Base-by-base conservation (phyloP, 192 early-diverging fungal genomes). In the Coemansia sp. region DNA sequence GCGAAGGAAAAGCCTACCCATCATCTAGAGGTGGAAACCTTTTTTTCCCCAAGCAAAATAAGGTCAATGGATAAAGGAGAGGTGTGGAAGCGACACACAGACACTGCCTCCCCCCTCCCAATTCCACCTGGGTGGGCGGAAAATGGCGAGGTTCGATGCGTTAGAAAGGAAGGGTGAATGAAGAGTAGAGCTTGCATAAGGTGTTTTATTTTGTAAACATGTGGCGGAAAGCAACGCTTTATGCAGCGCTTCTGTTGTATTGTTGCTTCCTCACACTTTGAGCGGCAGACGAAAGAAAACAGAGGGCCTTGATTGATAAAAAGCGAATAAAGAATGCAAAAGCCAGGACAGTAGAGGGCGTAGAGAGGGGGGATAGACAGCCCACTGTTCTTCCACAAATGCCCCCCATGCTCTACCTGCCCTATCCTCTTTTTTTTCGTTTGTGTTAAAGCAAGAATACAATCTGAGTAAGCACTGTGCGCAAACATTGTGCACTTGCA, bases 141-240 rank as follows among this genome's bases (percentile, higher is more conserved):
- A 54, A 32, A 59, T 8, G 51, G 20, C 39, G 38, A 59, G 57
- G 17, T 38, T n/a, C 39, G 16, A 41, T 59, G 39, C 38, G 39
- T 38, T 38, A 38, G 38, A 59, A 59, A 59, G 57, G 57, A 41
- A 41, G 7, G 10, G 13, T 22, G 51, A 53, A 53, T 16, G 51
- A 17, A 53, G n/a, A 22, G n/a, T 8, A 53, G n/a, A 22, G n/a
- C 51, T 7, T 22, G 51, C 51, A n/a, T 53, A n/a, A n/a, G 20
- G n/a, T 40, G 37, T 6, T 59, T 59, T 25, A 25, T 25, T 40
- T 59, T 59, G 39, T 41, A 40, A 59, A 59, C 57, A 59, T 59
- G 57, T 59, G 57, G 57, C 57, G 57, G 37, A 38, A 12, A 59
- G n/a, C 32, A 59, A 16, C 13, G 10, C 57, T n/a, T 59, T 19